Conservation (phyloP, 306 rosid species). For the Cajanus cajan region DNA sequence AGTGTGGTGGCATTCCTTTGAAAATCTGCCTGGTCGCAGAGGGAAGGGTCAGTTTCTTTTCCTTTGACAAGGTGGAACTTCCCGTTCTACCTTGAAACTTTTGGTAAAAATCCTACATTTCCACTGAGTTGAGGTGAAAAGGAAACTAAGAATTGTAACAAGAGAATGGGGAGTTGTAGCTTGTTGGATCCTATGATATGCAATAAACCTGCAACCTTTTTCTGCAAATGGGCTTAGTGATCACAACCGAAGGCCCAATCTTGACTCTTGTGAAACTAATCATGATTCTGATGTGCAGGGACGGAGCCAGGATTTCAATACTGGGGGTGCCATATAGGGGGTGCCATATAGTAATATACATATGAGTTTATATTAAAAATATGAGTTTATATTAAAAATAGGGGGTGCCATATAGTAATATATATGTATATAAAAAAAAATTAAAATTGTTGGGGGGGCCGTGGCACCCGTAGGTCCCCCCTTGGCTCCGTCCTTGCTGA, state of each 20-base stretch:
- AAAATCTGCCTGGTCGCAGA: conserved; percentile 59
- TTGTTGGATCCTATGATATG: not conserved
- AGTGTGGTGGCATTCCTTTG: conserved; percentile 55
- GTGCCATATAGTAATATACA: too few relatives aligned
- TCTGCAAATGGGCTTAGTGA: not conserved
- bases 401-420: too few relatives aligned
- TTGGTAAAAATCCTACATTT: conserved; percentile 9
- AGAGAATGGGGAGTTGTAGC: not conserved
- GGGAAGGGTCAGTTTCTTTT: conserved; percentile 69
- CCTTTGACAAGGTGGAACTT: conserved; percentile 61
- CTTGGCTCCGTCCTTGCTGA: too few relatives aligned
- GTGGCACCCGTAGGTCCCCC: too few relatives aligned
- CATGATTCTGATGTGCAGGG: too few relatives aligned
- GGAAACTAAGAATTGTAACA: not conserved
- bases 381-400: too few relatives aligned
- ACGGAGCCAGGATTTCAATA: too few relatives aligned
- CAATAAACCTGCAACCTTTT: conserved; percentile 2
- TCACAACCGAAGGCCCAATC: not conserved
- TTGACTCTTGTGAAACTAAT: not conserved
- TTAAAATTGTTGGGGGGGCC: too few relatives aligned
- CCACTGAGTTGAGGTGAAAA: not conserved
- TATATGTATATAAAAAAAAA: too few relatives aligned
- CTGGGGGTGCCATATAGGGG: too few relatives aligned
- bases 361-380: too few relatives aligned
- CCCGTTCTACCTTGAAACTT: conserved; percentile 55